These are phyloP conservation scores for Citrus trifoliata DNA, from an alignment of 345 rosid species.

Conservation along the genomic window DNA sequence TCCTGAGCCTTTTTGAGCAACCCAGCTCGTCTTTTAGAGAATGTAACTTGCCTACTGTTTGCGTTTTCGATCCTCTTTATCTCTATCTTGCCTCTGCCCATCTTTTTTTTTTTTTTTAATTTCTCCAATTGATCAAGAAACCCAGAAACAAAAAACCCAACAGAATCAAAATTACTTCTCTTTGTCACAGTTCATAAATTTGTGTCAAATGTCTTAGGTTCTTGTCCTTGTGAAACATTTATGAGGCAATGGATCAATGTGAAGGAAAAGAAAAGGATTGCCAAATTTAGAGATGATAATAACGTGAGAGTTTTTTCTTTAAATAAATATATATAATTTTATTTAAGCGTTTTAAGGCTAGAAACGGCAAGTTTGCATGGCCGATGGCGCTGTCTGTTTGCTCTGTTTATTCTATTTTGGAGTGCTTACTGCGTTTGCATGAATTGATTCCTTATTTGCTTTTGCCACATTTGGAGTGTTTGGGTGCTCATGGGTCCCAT, in stretches of 20 bases:
- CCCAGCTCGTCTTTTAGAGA: constrained; percentile 90
- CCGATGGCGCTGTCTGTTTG: constrained; percentile 42
- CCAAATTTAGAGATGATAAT: constrained; percentile 42
- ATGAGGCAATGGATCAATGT: not conserved
- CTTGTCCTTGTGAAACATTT: not conserved
- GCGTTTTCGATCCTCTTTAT: constrained; percentile 93
- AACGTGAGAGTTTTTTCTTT: not conserved
- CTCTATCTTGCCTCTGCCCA: constrained; percentile 97
- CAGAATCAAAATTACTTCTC: not conserved
- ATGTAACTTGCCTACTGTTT: constrained; percentile 93
- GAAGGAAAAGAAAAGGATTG: not conserved
- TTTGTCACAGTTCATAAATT: not conserved
- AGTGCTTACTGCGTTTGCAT: constrained; percentile 2
- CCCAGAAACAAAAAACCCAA: not conserved
- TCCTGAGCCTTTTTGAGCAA: constrained; percentile 89
- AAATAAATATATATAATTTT: not conserved
- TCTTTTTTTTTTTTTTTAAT: constrained; percentile 8
- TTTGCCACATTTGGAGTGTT: constrained; percentile 45
- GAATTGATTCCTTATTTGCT: constrained; percentile 33
- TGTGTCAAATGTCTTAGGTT: not conserved
- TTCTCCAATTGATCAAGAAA: constrained; percentile 8
- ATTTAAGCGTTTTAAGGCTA: constrained; percentile 22
- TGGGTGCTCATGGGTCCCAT: constrained; percentile 22
- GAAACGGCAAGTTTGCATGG: constrained; percentile 69
- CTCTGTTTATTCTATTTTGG: constrained; percentile 36